phyloP scores from a whole-genome alignment of 2,329 filamentous ascomycete species.

The Ilyonectria mors-panacis region DNA sequence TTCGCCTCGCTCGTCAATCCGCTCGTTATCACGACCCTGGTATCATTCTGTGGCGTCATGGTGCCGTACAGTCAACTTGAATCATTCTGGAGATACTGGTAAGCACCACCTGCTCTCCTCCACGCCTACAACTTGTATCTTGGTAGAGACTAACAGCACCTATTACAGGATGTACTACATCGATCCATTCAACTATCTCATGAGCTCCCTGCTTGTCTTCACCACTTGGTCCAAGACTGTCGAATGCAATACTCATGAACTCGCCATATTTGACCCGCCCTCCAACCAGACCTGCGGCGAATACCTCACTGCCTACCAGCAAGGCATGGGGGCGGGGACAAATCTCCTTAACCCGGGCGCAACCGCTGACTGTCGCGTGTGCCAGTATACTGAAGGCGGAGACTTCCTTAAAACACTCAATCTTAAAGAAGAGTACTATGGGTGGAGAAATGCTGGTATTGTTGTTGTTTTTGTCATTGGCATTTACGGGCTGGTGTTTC shows the following conservation, averaged over 20 bases:
- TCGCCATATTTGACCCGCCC: not conserved
- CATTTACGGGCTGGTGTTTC: not conserved
- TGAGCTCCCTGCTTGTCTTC: not conserved
- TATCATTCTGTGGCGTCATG: not conserved
- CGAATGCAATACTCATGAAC: not conserved
- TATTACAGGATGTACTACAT: not conserved
- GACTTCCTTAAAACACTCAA: conserved; percentile 72
- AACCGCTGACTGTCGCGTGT: conserved; percentile 67
- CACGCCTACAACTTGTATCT: not conserved
- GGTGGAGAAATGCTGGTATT: conserved; percentile 74
- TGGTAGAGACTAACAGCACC: not conserved
- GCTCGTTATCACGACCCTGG: not conserved
- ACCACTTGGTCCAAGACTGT: not conserved
- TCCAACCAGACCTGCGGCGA: conserved; percentile 65
- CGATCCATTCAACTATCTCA: not conserved
- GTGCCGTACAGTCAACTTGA: not conserved
- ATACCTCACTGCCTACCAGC: conserved; percentile 65
- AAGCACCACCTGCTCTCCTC: not conserved
- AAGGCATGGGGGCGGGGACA: conserved; percentile 59
- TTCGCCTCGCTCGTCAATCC: conserved; percentile 22
- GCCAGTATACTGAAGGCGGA: conserved; percentile 67
- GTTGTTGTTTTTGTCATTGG: conserved; percentile 55
- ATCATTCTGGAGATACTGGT: not conserved
- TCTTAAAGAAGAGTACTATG: conserved; percentile 69
- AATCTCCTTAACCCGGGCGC: conserved; percentile 71